Evolutionary conservation across 2,329 filamentous ascomycete genomes (phyloP).

Genomic region (Penicillium sp.): DNA sequence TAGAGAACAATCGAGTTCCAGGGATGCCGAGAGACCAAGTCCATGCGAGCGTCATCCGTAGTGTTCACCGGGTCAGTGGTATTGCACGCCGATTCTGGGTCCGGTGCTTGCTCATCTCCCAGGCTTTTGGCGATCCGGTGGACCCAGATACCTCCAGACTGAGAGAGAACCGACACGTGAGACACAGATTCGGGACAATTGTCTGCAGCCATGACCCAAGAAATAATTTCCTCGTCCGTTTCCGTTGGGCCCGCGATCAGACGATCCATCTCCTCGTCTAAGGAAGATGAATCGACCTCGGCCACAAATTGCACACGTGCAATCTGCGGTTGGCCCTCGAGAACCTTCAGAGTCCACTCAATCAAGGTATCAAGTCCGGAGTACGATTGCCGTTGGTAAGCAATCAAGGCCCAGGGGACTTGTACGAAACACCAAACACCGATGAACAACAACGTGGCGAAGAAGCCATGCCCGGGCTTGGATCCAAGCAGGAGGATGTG

Average conservation of each 20-base stretch:
- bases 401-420: background rate
- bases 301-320: conserved; percentile 1
- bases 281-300: background rate
- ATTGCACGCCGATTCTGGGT: background rate
- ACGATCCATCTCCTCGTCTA: background rate
- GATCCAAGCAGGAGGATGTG: background rate
- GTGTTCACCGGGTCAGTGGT: background rate
- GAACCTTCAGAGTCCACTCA: background rate
- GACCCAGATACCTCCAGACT: background rate
- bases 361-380: background rate
- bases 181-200: background rate
- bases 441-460: background rate
- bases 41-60: background rate
- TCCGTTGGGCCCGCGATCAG: background rate
- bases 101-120: background rate
- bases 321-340: conserved; percentile 2
- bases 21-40: background rate
- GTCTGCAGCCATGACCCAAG: background rate
- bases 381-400: background rate
- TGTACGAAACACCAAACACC: background rate
- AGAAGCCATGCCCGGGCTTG: background rate
- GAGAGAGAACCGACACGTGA: background rate
- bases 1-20: background rate
- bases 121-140: background rate
- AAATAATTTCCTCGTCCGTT: background rate